These are phyloP conservation scores for Yarrowia deformans DNA, from an alignment of 805 yeast species.

Conservation along the genomic window DNA sequence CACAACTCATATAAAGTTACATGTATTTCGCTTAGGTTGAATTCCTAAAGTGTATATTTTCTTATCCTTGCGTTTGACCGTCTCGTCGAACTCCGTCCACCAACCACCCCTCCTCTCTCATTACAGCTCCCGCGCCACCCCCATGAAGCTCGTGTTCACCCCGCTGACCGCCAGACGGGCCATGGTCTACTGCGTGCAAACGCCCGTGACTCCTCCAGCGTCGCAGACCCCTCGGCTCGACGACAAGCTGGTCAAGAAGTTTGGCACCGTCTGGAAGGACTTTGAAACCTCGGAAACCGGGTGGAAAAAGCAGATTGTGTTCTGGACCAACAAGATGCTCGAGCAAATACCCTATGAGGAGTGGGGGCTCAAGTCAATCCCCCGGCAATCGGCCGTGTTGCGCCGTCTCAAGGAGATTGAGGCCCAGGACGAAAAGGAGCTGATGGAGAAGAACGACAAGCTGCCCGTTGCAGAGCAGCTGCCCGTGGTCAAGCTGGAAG, in stretches of 20 bases:
- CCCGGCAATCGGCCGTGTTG: constrained; percentile 67
- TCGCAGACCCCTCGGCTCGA: constrained; percentile 52
- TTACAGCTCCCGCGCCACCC: neutral
- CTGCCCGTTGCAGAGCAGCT: constrained; percentile 40
- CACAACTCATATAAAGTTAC: constrained; percentile 1
- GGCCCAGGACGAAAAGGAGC: constrained; percentile 39
- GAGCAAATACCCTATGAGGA: constrained; percentile 82
- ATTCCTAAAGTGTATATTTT: neutral
- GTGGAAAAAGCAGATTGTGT: constrained; percentile 67
- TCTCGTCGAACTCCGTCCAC: neutral
- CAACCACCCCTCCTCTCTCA: neutral
- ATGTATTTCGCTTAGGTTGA: constrained; percentile 1
- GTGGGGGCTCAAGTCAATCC: constrained; percentile 74
- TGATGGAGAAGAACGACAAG: constrained; percentile 40
- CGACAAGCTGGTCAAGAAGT: constrained; percentile 57
- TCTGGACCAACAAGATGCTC: constrained; percentile 60
- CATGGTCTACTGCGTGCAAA: constrained; percentile 73
- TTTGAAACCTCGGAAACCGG: constrained; percentile 62
- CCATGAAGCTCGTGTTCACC: constrained; percentile 69
- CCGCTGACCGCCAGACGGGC: constrained; percentile 72
- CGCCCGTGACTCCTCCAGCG: constrained; percentile 50
- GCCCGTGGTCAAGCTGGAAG: constrained; percentile 42
- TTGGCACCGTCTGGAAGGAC: constrained; percentile 67
- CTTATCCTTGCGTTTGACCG: neutral
- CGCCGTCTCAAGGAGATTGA: constrained; percentile 55